These are phyloP conservation scores for Paecilomyces dactylethromorphus DNA, from an alignment of 2,329 filamentous ascomycete genomes.

Conservation along the genomic window DNA sequence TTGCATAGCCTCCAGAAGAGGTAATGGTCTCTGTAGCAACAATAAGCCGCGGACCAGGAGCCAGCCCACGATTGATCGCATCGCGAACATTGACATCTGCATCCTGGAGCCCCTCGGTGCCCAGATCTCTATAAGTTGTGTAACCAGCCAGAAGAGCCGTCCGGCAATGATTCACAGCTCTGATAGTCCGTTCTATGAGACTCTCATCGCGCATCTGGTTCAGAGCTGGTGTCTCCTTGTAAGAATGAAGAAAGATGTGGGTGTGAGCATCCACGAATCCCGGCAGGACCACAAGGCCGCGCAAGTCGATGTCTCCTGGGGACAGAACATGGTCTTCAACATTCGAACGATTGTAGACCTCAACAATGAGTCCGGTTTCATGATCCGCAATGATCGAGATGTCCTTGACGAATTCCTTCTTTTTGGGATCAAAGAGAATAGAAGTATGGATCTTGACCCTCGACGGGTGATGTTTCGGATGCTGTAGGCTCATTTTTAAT, in stretches of 20 bases:
- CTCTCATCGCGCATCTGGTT: background rate
- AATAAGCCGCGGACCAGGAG: background rate
- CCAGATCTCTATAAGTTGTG: background rate
- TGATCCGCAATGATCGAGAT: constrained; percentile 38
- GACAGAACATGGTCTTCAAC: background rate
- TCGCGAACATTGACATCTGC: background rate
- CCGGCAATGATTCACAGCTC: background rate
- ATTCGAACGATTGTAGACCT: background rate
- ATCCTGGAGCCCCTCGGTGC: background rate
- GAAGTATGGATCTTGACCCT: constrained; percentile 37
- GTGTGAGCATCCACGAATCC: constrained; percentile 52
- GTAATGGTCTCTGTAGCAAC: background rate
- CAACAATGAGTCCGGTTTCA: constrained; percentile 34
- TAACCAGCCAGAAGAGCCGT: background rate
- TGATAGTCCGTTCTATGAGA: background rate
- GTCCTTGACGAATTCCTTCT: constrained; percentile 35
- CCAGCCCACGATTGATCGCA: background rate
- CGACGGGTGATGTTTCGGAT: background rate
- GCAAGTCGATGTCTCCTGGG: constrained; percentile 34
- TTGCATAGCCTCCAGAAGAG: background rate
- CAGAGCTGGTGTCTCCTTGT: constrained; percentile 12
- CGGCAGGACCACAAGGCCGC: constrained; percentile 46
- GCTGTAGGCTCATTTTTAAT: background rate
- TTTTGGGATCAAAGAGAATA: constrained; percentile 41
- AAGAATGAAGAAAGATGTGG: constrained; percentile 51